Base-by-base conservation (phyloP, 1,284 basidiomycete genomes). In the Mrakiaceae sp. region DNA sequence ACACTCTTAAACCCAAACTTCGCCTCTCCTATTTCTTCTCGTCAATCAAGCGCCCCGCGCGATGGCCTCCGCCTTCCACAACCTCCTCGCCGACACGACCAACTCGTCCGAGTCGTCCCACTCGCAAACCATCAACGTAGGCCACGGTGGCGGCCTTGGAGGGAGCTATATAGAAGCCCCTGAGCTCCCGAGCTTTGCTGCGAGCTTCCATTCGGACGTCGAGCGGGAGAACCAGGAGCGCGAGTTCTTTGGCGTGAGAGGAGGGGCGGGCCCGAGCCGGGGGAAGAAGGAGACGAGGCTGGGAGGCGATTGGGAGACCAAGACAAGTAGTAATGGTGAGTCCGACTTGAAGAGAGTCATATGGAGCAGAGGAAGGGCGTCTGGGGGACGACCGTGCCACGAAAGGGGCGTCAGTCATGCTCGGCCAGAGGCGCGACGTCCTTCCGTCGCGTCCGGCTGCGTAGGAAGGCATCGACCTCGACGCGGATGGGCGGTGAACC, bases 141-240 rank as follows among this genome's bases (percentile, higher is more conserved):
- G 3, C 55, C n/a, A 57, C 55, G 14, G 43, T 8, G 12, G 39
- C 9, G 10, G 54, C 27, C 27, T 39, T 39, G 27, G 27, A 27
- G 2, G 27, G 1, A 27, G 27, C 27, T 27, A 27, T 27, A 27
- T 27, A 27, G 27, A 27, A 27, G 27, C 27, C 27, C 27, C 27
- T 27, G 27, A 27, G 4, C 9, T 66, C 40, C 64, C 64, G 4
- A 62, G 60, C 11, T 47, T 66, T 8, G 64, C 64, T 2, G 64
- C 58, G 40, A 61, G 59, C 39, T 66, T 66, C 42, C 64, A 66
- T 14, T 57, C 59, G 4, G 64, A 66, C 8, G 46, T 51, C 9
- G 59, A 65, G 43, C 59, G 64, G 27, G 64, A 61, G 40, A 60
- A 54, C 49, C 54, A 52, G 11, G 5, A 44, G 57, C 10, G 39